phyloP scores from a whole-genome alignment of 148 eudicot genomes.

The Silene conica region DNA sequence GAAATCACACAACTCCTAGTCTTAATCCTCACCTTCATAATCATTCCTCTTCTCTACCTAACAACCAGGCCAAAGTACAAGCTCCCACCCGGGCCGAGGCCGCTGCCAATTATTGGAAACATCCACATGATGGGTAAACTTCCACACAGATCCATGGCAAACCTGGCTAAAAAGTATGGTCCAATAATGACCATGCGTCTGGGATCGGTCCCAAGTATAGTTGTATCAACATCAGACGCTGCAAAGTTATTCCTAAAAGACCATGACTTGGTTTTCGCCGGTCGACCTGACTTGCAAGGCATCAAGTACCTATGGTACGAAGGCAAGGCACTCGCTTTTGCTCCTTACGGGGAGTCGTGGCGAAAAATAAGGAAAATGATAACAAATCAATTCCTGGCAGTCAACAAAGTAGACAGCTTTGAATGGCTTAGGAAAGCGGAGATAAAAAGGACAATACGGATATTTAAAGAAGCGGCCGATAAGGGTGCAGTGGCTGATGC shows the following conservation, averaged over 20 bases:
- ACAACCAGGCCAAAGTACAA: not conserved
- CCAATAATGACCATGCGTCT: conserved; percentile 20
- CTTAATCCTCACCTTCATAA: not conserved
- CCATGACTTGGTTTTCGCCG: conserved; percentile 8
- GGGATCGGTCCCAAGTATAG: conserved; percentile 5
- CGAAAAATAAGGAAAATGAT: conserved; percentile 12
- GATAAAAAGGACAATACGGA: too few relatives aligned
- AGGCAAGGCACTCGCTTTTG: conserved; percentile 5
- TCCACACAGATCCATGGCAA: conserved; percentile 16
- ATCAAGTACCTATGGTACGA: conserved; percentile 1
- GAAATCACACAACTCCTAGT: not conserved
- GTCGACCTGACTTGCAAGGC: not conserved
- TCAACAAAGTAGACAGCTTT: conserved; percentile 9
- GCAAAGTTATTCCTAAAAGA: conserved; percentile 14
- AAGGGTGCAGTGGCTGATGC: too few relatives aligned
- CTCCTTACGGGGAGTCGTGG: conserved; percentile 21
- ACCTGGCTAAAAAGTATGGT: conserved; percentile 18
- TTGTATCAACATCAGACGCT: conserved; percentile 6
- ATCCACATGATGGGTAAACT: conserved; percentile 11
- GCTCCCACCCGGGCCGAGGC: conserved; percentile 18
- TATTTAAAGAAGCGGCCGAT: too few relatives aligned
- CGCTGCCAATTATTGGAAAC: conserved; percentile 24
- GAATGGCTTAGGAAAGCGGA: conserved; percentile 5
- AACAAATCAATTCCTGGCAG: not conserved
- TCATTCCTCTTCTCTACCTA: not conserved